Base-by-base conservation (phyloP, 345 rosid species). In the Mangifera indica region DNA sequence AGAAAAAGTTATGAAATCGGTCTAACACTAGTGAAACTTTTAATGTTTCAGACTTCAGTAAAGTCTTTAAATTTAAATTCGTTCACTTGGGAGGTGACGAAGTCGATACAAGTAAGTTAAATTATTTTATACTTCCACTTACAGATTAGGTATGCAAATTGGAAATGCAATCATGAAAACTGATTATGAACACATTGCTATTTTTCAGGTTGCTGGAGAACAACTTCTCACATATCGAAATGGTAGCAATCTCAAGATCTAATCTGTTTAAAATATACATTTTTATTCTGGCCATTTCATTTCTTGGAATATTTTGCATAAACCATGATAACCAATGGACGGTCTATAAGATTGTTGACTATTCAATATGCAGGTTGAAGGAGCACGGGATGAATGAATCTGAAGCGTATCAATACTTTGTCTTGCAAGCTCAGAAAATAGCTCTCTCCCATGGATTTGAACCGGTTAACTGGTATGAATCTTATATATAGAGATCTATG, bases 51-150 rank as follows among this genome's bases (percentile, higher is more conserved):
- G 90, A 84, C 72, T 86, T 90, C 80, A 90, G 93, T 78, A 90
- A 88, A 87, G 77, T 90, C 81, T 90, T 90, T 63, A 84, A 86
- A 74, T 90, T 80, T 81, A 88, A 79, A 78, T 88, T 88, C 58
- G 79, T 88, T 49, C 96, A 90, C 72, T 79, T 90, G 88, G 96
- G 96, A 66, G 96, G 96, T n/a, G 96, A 90, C 61, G 96, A 90
- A 83, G 96, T 90, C 44, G 44, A 88, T 60, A 83, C 93, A 77
- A 79, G 96, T 90, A 83, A 83, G 79, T 71, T 5, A 55, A 63
- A 37, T n/a, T n/a, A 37, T 37, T 52, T 55, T 55, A 22, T 21
- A 46, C n/a, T n/a, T 15, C 12, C 74, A 1, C 42, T 37, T 7
- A 29, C 40, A 42, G 46, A 57, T 54, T 52, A 51, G 58, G 13